These are phyloP conservation scores for Cercospora brassicicola DNA, from an alignment of 2,329 filamentous ascomycete species.

Conservation along the genomic window DNA sequence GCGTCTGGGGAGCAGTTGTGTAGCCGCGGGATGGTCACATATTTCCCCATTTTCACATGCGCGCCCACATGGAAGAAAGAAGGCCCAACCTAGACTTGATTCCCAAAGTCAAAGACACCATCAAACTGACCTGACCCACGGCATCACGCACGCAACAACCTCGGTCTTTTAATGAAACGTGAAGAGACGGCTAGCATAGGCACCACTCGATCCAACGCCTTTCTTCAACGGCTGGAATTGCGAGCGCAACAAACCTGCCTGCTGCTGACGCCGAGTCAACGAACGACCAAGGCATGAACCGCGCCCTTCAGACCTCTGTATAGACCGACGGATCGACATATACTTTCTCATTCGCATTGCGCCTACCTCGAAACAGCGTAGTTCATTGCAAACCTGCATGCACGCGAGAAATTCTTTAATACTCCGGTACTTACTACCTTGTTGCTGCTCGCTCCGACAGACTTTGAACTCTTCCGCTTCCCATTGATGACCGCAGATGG, in stretches of 20 bases:
- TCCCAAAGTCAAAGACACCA: not conserved
- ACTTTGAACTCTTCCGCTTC: not conserved
- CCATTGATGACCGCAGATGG: not conserved
- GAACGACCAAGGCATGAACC: slow-evolving; percentile 1
- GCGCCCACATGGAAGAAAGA: not conserved
- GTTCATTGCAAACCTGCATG: not conserved
- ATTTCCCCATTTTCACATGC: not conserved
- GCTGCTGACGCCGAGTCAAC: not conserved
- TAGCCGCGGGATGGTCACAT: not conserved
- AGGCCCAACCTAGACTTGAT: not conserved
- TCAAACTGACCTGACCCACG: not conserved
- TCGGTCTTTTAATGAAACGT: not conserved
- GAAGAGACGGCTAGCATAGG: not conserved
- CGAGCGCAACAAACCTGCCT: not conserved
- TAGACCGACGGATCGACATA: slow-evolving; percentile 13
- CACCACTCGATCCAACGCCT: not conserved
- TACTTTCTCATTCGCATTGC: slow-evolving; percentile 8
- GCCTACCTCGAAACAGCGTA: slow-evolving; percentile 4
- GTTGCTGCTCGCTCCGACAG: not conserved
- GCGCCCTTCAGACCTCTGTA: not conserved
- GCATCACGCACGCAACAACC: not conserved
- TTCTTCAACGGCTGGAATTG: not conserved
- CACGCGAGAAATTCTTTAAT: not conserved
- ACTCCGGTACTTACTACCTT: not conserved
- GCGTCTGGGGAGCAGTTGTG: slow-evolving; percentile 1